Evolutionary conservation across 1,284 basidiomycete genomes (phyloP), one percentile per base, ranked within the genome.

Genomic region (Boletus sp.): DNA sequence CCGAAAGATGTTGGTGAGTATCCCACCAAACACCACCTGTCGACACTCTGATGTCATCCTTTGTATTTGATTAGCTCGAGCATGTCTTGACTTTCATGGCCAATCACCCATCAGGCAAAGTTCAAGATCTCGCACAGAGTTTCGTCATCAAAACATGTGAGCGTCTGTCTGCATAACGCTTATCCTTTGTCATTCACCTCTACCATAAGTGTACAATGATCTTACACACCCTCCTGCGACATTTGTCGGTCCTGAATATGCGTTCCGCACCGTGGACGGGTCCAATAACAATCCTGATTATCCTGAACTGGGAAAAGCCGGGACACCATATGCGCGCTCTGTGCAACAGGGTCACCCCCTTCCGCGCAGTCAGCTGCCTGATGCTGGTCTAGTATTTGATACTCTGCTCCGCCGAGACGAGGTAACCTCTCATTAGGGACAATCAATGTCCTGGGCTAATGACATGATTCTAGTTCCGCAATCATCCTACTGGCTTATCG

Each of bases 401-500:
- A 80, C 84, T 2, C 48, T 67, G 0, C 62, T 67, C 40, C 62
- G 65, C 16, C 57, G 68, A 5, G 67, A 70, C 12, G 51, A 68
- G 58, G 68, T 67, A 49, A 30, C 2, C 6, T 46, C 4, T 5
- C 9, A 19, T 27, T 45, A 4, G 4, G 7, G 27, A 7, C 7
- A 41, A 6, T 30, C 36, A 12, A 39, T 1, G 8, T 3, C 7
- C 25, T 6, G 32, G 39, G 35, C 46, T 52, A 41, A 50, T 25
- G 17, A 39, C 5, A 2, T 20, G 10, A 22, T 39, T 20, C 51
- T 26, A 89, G 83, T 90, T 89, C 59, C 74, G 76, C 3, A 70
- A 79, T 48, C 90, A 92, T 58, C 89, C 90, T 4, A 84, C 79
- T 5, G 89, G 90, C 0, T 70, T 91, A 33, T 89, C 86, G 2